These are phyloP conservation scores for Aspergillus bertholletiae DNA, from an alignment of 495 filamentous ascomycete genomes.

Conservation along the genomic window DNA sequence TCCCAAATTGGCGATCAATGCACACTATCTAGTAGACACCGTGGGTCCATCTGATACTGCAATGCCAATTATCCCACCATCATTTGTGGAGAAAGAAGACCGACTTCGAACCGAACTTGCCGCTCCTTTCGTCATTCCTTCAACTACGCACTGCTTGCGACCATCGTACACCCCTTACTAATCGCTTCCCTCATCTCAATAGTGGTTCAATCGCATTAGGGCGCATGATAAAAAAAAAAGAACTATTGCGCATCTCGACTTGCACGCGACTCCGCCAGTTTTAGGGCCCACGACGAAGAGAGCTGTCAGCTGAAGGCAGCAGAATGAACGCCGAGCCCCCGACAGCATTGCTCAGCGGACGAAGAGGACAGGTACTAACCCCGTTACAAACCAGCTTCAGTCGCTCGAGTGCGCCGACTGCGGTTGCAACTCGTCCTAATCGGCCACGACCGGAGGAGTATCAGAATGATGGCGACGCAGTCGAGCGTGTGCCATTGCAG, in stretches of 20 bases:
- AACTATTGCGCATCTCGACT: background rate
- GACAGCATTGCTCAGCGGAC: constrained; percentile 34
- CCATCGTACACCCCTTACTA: background rate
- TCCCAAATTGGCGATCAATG: constrained; percentile 1
- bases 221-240: background rate
- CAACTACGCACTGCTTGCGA: background rate
- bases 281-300: background rate
- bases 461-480: constrained; percentile 23
- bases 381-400: constrained; percentile 42
- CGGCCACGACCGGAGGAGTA: constrained; percentile 41
- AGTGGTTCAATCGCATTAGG: background rate
- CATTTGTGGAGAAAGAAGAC: constrained; percentile 4
- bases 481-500: constrained; percentile 32
- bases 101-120: background rate
- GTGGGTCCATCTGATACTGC: background rate
- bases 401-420: constrained; percentile 23
- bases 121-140: background rate
- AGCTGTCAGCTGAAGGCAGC: background rate
- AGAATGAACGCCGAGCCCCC: constrained; percentile 15
- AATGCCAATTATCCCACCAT: background rate
- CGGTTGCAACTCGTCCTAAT: constrained; percentile 14
- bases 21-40: background rate
- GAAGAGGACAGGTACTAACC: constrained; percentile 34
- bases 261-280: background rate
- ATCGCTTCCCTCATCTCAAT: background rate